These are phyloP conservation scores for Herpetomonas samuelpessoai DNA, from an alignment of 208 protist genomes.

Conservation along the genomic window DNA sequence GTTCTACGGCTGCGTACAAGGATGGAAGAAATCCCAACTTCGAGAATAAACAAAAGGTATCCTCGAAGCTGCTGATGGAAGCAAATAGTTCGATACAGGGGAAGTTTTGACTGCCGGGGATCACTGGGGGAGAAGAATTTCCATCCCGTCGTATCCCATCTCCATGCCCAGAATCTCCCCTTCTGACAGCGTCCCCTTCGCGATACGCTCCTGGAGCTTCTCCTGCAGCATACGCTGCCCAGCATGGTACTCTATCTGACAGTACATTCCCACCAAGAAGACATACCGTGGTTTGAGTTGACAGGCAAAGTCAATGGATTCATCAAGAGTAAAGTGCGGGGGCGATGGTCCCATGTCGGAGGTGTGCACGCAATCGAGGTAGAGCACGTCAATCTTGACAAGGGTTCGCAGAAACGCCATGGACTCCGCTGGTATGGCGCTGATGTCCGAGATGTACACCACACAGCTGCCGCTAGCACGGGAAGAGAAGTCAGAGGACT, in stretches of 20 bases:
- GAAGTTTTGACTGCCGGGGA: background rate
- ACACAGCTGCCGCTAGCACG: slow-evolving; percentile 47
- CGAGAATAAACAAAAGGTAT: no score
- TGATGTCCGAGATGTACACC: slow-evolving; percentile 84
- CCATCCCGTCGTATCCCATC: slow-evolving; percentile 71
- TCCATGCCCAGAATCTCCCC: slow-evolving; percentile 47
- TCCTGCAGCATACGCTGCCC: slow-evolving; percentile 29
- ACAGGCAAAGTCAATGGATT: slow-evolving; percentile 44
- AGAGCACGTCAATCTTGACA: slow-evolving; percentile 77
- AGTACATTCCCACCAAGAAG: slow-evolving; percentile 79
- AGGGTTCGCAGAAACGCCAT: slow-evolving; percentile 73
- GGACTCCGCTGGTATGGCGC: slow-evolving; percentile 41
- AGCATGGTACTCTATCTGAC: slow-evolving; percentile 49
- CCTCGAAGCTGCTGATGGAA: no score
- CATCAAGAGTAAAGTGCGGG: slow-evolving; percentile 73
- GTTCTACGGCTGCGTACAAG: no score
- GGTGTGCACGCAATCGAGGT: slow-evolving; percentile 62
- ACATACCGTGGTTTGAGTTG: slow-evolving; percentile 43
- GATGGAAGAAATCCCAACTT: no score
- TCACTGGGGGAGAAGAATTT: slow-evolving; percentile 35
- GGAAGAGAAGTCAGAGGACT: background rate
- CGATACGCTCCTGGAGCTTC: slow-evolving; percentile 23
- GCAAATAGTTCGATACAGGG: background rate
- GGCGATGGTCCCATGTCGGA: slow-evolving; percentile 24
- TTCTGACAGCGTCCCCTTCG: slow-evolving; percentile 17